Percentiles rank a stretch among this genome's conserved stretches.
Conservation (phyloP, 371 early-diverging fungal genomes). For the Hamiltosporidium tvaerminnensis region DNA sequence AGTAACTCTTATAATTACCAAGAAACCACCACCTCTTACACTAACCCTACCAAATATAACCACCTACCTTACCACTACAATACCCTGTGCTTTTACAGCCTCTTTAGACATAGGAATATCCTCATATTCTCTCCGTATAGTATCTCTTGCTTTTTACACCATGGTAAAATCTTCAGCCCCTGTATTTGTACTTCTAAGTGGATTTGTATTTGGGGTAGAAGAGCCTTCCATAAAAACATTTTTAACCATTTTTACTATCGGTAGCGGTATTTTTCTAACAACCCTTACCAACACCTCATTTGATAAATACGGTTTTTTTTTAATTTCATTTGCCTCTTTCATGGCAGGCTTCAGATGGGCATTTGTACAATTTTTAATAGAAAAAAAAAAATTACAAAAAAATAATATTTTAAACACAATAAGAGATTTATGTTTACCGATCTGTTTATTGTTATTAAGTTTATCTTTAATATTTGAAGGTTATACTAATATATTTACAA, state of each 20-base stretch:
- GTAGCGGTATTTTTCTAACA: slow-evolving; percentile 44
- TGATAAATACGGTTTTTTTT: slow-evolving; percentile 15
- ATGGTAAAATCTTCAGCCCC: slow-evolving; percentile 53
- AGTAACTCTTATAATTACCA: neutral
- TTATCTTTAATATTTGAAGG: slow-evolving; percentile 37
- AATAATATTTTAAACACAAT: slow-evolving; percentile 33
- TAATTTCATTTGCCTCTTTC: slow-evolving; percentile 36
- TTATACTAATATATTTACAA: slow-evolving; percentile 22
- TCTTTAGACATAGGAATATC: slow-evolving; percentile 47
- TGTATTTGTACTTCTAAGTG: slow-evolving; percentile 48
- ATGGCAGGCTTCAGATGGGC: slow-evolving; percentile 52
- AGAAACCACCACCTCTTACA: neutral
- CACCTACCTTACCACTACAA: slow-evolving; percentile 4
- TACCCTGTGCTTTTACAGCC: slow-evolving; percentile 43
- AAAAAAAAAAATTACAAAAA: slow-evolving; percentile 25
- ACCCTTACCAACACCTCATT: slow-evolving; percentile 22
- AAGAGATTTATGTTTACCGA: slow-evolving; percentile 43
- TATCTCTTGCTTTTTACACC: slow-evolving; percentile 50
- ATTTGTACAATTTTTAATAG: slow-evolving; percentile 49
- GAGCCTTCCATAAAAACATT: slow-evolving; percentile 28
- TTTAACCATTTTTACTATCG: slow-evolving; percentile 44
- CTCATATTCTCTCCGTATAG: slow-evolving; percentile 36
- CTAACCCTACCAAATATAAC: neutral
- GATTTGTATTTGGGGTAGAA: slow-evolving; percentile 49
- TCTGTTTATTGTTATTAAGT: slow-evolving; percentile 32